Evolutionary conservation across 495 filamentous ascomycete species (phyloP).

Genomic region (Aspergillus biplanus): DNA sequence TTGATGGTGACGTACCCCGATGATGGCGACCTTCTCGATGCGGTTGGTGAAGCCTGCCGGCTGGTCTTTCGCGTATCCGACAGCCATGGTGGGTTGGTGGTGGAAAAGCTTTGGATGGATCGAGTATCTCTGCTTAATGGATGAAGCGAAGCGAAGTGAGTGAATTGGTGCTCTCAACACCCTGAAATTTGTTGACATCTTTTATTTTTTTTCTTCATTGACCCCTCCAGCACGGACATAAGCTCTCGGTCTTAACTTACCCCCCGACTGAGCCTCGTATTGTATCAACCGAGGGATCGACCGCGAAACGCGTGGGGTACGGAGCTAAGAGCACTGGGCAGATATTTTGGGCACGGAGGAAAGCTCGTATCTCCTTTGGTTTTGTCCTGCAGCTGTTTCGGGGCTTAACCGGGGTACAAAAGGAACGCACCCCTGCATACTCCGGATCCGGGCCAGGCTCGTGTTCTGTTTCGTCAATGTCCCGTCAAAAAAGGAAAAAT

Average conservation of each 20-base stretch:
- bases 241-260: neutral
- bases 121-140: neutral
- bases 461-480: too few relatives aligned
- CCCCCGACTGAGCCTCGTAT: neutral
- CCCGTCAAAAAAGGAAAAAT: too few relatives aligned
- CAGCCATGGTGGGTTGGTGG: neutral
- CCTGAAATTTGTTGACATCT: neutral
- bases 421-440: too few relatives aligned
- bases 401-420: too few relatives aligned
- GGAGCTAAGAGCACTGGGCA: neutral
- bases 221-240: neutral
- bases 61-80: slow-evolving; percentile 27
- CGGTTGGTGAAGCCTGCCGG: slow-evolving; percentile 33
- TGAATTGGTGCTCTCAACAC: neutral
- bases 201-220: neutral
- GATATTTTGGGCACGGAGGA: neutral
- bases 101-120: neutral
- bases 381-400: neutral
- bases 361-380: neutral
- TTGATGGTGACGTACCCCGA: slow-evolving; percentile 31
- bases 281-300: neutral
- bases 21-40: slow-evolving; percentile 40
- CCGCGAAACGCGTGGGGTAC: neutral
- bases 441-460: too few relatives aligned
- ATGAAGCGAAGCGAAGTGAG: neutral